Percentiles rank a stretch among this genome's conserved stretches.
Evolutionary conservation across 768 basidiomycete genomes (phyloP).

Genomic region (Thelephora ganbajun): DNA sequence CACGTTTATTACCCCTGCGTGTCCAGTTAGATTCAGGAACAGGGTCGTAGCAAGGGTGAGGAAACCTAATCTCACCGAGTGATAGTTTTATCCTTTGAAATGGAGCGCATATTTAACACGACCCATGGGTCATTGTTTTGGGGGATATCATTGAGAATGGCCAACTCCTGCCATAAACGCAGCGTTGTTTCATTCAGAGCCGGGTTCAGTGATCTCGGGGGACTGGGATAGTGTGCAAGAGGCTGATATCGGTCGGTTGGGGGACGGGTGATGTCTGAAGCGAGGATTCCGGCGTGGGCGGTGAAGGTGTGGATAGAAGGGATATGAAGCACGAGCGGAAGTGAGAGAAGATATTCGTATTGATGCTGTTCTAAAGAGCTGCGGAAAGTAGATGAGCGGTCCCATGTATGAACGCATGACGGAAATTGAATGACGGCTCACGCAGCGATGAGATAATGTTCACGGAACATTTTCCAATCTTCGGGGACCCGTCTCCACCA

Average conservation of each 20-base stretch:
- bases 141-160: constrained; percentile 51
- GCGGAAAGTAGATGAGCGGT: constrained; percentile 1
- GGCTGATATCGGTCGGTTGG: constrained; percentile 47
- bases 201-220: neutral
- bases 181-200: constrained; percentile 12
- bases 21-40: neutral
- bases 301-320: constrained; percentile 65
- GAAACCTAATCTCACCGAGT: constrained; percentile 18
- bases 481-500: constrained; percentile 19
- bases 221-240: constrained; percentile 43
- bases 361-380: constrained; percentile 44
- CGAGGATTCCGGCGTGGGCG: constrained; percentile 74
- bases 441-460: constrained; percentile 69
- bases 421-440: constrained; percentile 11
- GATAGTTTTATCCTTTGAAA: constrained; percentile 25
- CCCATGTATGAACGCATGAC: constrained; percentile 2
- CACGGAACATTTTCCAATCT: constrained; percentile 59
- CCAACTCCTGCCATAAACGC: constrained; percentile 50
- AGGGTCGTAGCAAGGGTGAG: neutral
- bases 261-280: constrained; percentile 47
- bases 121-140: constrained; percentile 74
- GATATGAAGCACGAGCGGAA: constrained; percentile 64
- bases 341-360: constrained; percentile 57
- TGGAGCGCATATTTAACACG: constrained; percentile 53
- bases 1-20: constrained; percentile 23